Percentiles rank a stretch among this genome's conserved stretches.
Evolutionary conservation across 805 yeast species (phyloP).

Genomic region (Dipodascus geniculatus): DNA sequence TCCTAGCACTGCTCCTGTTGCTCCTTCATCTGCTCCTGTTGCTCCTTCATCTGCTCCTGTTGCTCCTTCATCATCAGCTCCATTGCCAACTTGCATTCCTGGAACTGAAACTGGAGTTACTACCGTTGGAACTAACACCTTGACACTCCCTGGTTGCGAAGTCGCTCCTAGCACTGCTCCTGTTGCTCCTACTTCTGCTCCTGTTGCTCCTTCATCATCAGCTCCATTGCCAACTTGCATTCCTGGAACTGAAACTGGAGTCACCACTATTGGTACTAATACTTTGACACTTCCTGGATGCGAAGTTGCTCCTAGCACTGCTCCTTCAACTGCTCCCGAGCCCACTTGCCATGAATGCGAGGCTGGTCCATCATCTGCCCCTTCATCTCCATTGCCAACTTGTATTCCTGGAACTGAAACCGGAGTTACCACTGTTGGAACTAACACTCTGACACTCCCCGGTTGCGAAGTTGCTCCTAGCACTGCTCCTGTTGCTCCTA

Average conservation of each 20-base stretch:
- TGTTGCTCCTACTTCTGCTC: too few relatives aligned
- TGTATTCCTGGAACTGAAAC: slow-evolving; percentile 4
- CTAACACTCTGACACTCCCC: slow-evolving; percentile 4
- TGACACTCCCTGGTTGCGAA: not conserved
- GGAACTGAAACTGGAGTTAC: not conserved
- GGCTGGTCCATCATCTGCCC: not conserved
- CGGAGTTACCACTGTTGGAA: not conserved
- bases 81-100: not conserved
- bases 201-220: too few relatives aligned
- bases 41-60: not conserved
- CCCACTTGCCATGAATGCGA: not conserved
- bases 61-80: not conserved
- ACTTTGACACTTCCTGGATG: not conserved
- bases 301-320: slow-evolving; percentile 1
- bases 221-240: not conserved
- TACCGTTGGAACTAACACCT: not conserved
- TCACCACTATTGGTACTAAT: not conserved
- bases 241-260: not conserved
- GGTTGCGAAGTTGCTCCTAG: slow-evolving; percentile 1
- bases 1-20: not conserved
- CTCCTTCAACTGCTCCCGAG: not conserved
- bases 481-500: not conserved
- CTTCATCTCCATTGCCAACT: slow-evolving; percentile 2
- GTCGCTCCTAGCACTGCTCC: not conserved
- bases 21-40: not conserved